phyloP scores from a whole-genome alignment of 2,329 filamentous ascomycete species.

The Phialocephala sp. region DNA sequence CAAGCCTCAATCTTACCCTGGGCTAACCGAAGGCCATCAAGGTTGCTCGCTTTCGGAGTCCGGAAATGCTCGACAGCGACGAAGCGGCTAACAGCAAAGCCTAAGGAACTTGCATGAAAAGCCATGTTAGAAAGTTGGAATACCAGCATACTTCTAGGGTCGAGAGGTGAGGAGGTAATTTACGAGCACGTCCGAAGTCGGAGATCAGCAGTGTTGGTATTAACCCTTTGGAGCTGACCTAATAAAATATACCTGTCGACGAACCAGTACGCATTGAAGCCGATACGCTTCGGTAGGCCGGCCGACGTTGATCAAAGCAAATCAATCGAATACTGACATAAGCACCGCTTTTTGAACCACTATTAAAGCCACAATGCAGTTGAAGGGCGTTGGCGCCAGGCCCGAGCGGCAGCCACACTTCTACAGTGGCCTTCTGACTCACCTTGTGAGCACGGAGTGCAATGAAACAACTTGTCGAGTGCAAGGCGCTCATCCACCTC shows the following conservation, averaged over 20 bases:
- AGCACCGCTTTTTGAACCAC: background rate
- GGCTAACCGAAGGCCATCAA: slow-evolving; percentile 7
- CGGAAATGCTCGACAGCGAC: background rate
- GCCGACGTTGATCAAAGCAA: background rate
- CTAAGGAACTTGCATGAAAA: background rate
- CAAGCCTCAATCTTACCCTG: slow-evolving; percentile 5
- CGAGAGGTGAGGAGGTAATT: background rate
- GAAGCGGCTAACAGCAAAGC: background rate
- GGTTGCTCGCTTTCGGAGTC: slow-evolving; percentile 4
- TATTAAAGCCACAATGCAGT: background rate
- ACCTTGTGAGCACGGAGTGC: background rate
- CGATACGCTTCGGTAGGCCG: background rate
- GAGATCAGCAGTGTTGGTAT: slow-evolving; percentile 2
- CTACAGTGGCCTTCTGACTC: background rate
- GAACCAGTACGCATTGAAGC: background rate
- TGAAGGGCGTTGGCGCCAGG: too few relatives aligned
- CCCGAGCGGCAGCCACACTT: background rate
- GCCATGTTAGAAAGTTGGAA: background rate
- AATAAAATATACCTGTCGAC: background rate
- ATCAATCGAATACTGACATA: background rate
- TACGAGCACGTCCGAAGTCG: slow-evolving; percentile 7
- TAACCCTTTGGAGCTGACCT: background rate
- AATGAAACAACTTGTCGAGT: slow-evolving; percentile 4
- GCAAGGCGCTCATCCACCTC: slow-evolving; percentile 5
- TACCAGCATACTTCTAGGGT: background rate